Evolutionary conservation across 2,329 filamentous ascomycete species (phyloP).

Genomic region (Botryosphaeria dothidea): DNA sequence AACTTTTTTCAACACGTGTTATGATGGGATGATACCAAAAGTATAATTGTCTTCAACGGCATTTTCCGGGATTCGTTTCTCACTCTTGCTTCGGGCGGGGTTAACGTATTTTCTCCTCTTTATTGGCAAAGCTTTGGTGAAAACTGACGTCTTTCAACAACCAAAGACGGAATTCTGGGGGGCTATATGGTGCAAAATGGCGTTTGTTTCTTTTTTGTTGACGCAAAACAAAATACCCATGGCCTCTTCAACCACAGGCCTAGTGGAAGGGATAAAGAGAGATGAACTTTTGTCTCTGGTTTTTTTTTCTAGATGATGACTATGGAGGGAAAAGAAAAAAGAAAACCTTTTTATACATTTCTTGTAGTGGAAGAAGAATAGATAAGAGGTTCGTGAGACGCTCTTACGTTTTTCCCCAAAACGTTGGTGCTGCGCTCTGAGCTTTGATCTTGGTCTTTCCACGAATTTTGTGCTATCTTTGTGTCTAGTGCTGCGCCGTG

Average conservation of each 20-base stretch:
- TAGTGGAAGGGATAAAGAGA: background rate
- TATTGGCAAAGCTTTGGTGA: background rate
- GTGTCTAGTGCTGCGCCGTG: no score
- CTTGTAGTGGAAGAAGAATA: slow-evolving; percentile 1
- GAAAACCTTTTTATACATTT: background rate
- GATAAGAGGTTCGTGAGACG: slow-evolving; percentile 4
- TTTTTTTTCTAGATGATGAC: background rate
- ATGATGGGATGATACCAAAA: slow-evolving; percentile 60
- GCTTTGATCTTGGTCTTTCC: background rate
- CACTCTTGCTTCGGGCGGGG: background rate
- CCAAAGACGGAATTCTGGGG: no score
- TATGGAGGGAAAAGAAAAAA: background rate
- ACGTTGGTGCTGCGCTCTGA: background rate
- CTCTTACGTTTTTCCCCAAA: background rate
- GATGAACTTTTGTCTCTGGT: no score
- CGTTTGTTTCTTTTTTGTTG: no score
- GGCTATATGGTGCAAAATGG: no score
- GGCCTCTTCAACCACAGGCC: slow-evolving; percentile 14
- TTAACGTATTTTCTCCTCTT: background rate
- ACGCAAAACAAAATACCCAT: slow-evolving; percentile 7
- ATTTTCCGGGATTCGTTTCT: slow-evolving; percentile 34
- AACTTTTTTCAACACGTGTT: slow-evolving; percentile 55
- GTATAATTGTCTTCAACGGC: slow-evolving; percentile 65
- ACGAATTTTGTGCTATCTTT: background rate
- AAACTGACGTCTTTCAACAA: slow-evolving; percentile 15